Percentiles rank a stretch among this genome's conserved stretches.
Evolutionary conservation across 129 eudicot genomes (phyloP).

Genomic region (Chrysanthemum lavandulifolium): DNA sequence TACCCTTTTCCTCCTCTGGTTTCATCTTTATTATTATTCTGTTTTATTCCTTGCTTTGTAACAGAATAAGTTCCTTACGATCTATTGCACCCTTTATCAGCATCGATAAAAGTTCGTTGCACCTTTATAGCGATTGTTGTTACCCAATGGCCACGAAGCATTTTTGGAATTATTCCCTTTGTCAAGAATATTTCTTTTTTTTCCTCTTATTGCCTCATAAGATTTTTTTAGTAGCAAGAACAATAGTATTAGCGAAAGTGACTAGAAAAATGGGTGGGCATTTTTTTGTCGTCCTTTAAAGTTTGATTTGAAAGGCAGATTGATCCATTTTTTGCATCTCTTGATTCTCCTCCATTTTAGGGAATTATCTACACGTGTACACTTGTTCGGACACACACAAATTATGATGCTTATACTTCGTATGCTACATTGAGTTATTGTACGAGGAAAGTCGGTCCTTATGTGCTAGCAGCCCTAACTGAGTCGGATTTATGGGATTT

Average conservation of each 20-base stretch:
- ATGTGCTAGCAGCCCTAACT: too few relatives aligned
- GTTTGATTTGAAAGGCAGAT: slow-evolving; percentile 32
- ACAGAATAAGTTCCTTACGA: slow-evolving; percentile 23
- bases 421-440: too few relatives aligned
- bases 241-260: slow-evolving; percentile 12
- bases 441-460: too few relatives aligned
- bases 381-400: background rate
- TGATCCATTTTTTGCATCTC: slow-evolving; percentile 18
- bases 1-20: slow-evolving; percentile 16
- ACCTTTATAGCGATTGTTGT: slow-evolving; percentile 26
- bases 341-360: slow-evolving; percentile 1
- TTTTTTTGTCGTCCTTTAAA: slow-evolving; percentile 27
- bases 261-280: slow-evolving; percentile 11
- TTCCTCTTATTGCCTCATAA: background rate
- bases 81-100: background rate
- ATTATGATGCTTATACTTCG: background rate
- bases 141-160: slow-evolving; percentile 33
- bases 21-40: slow-evolving; percentile 31
- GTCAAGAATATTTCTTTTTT: slow-evolving; percentile 20
- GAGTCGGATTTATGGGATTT: too few relatives aligned
- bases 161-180: slow-evolving; percentile 31
- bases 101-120: slow-evolving; percentile 20
- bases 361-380: slow-evolving; percentile 7
- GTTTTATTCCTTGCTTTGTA: slow-evolving; percentile 12
- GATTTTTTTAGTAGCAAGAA: slow-evolving; percentile 2